Base-by-base conservation (phyloP, 805 yeast species). In the Candida sonorensis region DNA sequence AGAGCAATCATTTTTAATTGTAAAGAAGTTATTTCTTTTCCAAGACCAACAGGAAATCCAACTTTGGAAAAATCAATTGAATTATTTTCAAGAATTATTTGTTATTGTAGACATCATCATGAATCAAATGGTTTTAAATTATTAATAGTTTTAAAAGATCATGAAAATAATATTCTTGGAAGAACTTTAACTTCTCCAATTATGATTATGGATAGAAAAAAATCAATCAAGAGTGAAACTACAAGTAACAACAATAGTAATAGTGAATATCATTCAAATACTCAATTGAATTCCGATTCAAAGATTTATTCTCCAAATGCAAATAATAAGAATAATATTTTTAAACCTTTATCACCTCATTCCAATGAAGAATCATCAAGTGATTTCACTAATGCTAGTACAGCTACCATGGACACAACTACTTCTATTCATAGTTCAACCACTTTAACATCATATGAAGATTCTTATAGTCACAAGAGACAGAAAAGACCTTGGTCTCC, bases 71-170 rank as follows among this genome's bases (percentile, higher is more conserved):
- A 66, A 42, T 52, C 64, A 3, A 50, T 74, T 24, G 77, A 73
- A 26, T 49, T 74, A 21, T 58, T 71, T 23, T 73, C 95, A 16
- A 74, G 98, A 57, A 75, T 92, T 26, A 90, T 90, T 8, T 90
- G 98, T 58, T 90, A 92, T 55, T 92, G 97, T 61, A 75, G 97
- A 43, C 98, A 92, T 58, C 98, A 92, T 58, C 76, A 77, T 43
- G 95, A 88, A 41, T 64, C 78, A n/a, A 70, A 70, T 25, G 98
- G 98, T 2, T 90, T 88, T 63, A 76, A 75, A 49, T 62, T 83
- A 24, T 59, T 84, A 28, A 75, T 84, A 40, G 73, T 81, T 3
- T 51, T 90, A 30, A 78, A 75, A 40, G 77, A 88, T 54, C 51
- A 64, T 35, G 51, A 64, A 7, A 81, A 79, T 15, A 64, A 67